Evolutionary conservation across 1,139 yeast genomes (phyloP).

Genomic region (Yamadazyma membranifaciens): DNA sequence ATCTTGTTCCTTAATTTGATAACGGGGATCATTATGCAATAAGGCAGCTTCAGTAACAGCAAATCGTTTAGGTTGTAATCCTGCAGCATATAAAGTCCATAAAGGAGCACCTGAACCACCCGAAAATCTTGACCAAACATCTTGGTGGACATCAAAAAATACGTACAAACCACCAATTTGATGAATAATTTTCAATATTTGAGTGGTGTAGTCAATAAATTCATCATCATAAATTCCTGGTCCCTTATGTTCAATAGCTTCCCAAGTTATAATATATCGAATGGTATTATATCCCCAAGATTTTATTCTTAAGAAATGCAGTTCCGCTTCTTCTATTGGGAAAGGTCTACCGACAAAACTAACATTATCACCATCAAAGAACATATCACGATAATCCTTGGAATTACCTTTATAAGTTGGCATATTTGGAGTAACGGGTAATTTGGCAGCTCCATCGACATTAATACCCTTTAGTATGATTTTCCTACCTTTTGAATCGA

Average conservation of each 20-base stretch:
- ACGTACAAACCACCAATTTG: conserved; percentile 75
- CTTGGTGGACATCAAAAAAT: conserved; percentile 88
- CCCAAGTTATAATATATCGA: conserved; percentile 84
- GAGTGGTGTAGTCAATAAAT: conserved; percentile 67
- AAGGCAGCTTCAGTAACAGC: conserved; percentile 69
- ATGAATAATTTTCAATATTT: conserved; percentile 57
- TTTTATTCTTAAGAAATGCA: conserved; percentile 67
- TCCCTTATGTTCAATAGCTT: conserved; percentile 85
- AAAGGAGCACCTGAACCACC: conserved; percentile 98
- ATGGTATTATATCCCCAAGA: conserved; percentile 81
- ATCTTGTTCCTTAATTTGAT: conserved; percentile 14
- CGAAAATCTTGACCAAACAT: conserved; percentile 84
- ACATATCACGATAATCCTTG: conserved; percentile 44
- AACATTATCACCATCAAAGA: conserved; percentile 67
- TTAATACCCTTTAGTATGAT: conserved; percentile 78
- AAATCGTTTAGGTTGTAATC: conserved; percentile 75
- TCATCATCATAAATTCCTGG: conserved; percentile 83
- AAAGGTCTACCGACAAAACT: conserved; percentile 84
- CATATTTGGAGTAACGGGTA: conserved; percentile 58
- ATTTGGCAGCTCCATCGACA: conserved; percentile 72
- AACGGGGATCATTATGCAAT: conserved; percentile 55
- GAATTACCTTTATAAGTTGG: conserved; percentile 52
- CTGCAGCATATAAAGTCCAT: conserved; percentile 97
- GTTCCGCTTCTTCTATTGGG: conserved; percentile 67
- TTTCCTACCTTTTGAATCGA: conserved; percentile 58